Evolutionary conservation across 2,329 filamentous ascomycete species (phyloP), one percentile per base, ranked within the genome.

Genomic region (Pyrenophora seminiperda): DNA sequence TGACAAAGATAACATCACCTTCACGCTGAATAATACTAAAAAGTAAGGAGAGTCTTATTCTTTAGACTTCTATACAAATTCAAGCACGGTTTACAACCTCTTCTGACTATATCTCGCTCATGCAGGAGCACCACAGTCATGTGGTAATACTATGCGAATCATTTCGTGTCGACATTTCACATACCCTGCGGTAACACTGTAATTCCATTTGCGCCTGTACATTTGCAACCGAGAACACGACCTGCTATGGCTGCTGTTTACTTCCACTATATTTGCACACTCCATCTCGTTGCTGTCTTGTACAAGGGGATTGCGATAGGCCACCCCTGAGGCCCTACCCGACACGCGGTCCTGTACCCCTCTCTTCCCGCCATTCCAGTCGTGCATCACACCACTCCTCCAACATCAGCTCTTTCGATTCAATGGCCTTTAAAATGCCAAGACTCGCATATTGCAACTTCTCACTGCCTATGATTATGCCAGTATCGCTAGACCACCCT

Each of bases 401-500:
- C 10, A 7, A 27, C 7, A 10, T 27, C 7, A 11, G 9, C 2
- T 27, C 10, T 27, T 27, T 27, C 9, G 24, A 3, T 27, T 27
- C 10, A 4, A 9, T 11, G 13, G 24, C 24, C 24, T 27, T 27
- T 27, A 4, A 3, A 27, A 27, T 27, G 10, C 10, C 13, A 27
- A 27, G 24, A 27, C 24, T 27, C 24, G 24, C 7, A 27, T 27
- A 11, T 13, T 11, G 24, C 24, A 27, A 9, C 24, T 13, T 11
- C n/a, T 27, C 10, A 19, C 13, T 17, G 13, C 27, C 50, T 58
- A 67, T 38, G 62, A 58, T 42, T 65, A 57, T 41, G 82, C 80
- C 58, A 96, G 77, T 58, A 94, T 81, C 51, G 83, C 90, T 44
- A 97, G 75, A 37, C 85, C 83, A 13, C 93, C 93, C 41, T 92